Conservation (phyloP, 2,329 filamentous ascomycete genomes). For the Aspergillus fijiensis region DNA sequence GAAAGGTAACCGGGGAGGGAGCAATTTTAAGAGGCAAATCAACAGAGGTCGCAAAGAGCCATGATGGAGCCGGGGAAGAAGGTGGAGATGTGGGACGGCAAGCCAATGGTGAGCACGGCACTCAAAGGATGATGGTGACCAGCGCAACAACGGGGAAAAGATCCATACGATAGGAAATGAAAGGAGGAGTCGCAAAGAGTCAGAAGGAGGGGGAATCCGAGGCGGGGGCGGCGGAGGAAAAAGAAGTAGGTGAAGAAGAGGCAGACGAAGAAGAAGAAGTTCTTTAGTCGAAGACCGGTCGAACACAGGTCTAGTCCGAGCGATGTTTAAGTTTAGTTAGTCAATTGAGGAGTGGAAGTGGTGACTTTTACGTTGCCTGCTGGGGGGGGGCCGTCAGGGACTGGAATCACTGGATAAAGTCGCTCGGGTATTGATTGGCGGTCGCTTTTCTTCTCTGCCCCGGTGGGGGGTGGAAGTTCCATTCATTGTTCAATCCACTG, state of each 20-base stretch:
- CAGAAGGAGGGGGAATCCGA: background rate
- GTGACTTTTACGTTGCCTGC: slow-evolving; percentile 5
- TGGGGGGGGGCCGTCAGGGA: background rate
- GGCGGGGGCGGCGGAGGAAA: background rate
- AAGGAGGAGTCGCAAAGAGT: background rate
- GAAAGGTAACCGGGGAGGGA: background rate
- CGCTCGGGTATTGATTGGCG: background rate
- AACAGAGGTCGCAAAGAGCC: slow-evolving; percentile 1
- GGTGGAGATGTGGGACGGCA: background rate
- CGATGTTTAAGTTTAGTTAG: background rate
- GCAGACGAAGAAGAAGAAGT: background rate
- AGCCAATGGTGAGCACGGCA: slow-evolving; percentile 2
- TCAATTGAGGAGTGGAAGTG: background rate
- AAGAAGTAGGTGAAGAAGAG: background rate
- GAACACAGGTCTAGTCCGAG: background rate
- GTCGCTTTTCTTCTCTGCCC: background rate
- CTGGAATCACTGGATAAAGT: background rate
- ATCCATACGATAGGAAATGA: background rate
- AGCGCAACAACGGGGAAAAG: background rate
- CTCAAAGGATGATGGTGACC: background rate
- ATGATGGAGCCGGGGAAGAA: slow-evolving; percentile 4
- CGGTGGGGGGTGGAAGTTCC: background rate
- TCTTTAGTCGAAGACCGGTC: background rate
- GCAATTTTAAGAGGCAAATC: slow-evolving; percentile 1
- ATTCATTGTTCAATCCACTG: background rate